Base-by-base conservation (phyloP, 305 asterid species). In the Rubia balearica region DNA sequence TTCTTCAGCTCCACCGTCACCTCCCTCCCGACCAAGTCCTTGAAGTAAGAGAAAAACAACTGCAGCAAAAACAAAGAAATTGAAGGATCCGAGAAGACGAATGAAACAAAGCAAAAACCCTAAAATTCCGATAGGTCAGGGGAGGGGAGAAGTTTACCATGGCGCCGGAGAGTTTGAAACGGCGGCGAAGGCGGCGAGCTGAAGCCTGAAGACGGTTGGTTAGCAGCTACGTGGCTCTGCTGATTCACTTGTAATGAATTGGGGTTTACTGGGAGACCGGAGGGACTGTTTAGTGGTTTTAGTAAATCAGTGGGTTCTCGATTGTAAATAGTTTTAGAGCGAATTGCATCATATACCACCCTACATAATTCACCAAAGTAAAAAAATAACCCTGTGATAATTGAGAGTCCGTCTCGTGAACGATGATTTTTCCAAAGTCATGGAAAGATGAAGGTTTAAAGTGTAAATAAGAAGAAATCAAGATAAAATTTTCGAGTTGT, bases 1-100 rank as follows among this genome's bases (percentile, higher is more conserved):
- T 94, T 94, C 96, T 94, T 91, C 75, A 94, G 77, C 83, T 94
- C 99, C 63, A 94, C 99, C 6, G 98, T 91, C 69, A 94, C 99
- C 86, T 94, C 99, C 74, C 95, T 80, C 30, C 99, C 99, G 65
- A 94, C 99, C 85, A 94, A 82, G 72, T 91, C 98, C 92, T 91
- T 94, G 91, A 91, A 94, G 71, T 94, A 94, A 73, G 99, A 94
- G 88, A 94, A 94, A 81, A 91, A 91, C 89, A 92, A 83, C 98
- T 92, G 90, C 86, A 70, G 69, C 8, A 38, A 76, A 36, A 57
- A 56, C 51, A 60, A 8, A 12, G 16, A 66, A n/a, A 61, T 27
- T 21, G 72, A 17, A 33, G 3, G 30, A 67, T 24, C 53, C 65
- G 24, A 33, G n/a, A 43, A 19, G 16, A 68, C 16, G 33, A 57